Evolutionary conservation across 352 stramenopile species (phyloP), one percentile per base, ranked within the genome.

Genomic region (Achlya hypogyna): DNA sequence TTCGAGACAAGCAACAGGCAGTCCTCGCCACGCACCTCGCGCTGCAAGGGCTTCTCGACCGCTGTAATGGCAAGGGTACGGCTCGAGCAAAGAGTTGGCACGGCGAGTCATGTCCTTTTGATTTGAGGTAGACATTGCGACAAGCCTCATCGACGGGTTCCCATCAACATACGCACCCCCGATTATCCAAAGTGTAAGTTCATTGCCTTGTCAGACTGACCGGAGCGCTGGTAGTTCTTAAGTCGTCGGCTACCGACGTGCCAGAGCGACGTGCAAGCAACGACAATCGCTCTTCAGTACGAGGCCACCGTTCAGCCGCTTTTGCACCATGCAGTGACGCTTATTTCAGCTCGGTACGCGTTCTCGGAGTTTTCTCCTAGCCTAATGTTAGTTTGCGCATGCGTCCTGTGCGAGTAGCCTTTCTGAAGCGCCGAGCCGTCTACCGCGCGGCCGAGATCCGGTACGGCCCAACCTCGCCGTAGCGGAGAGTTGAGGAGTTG

Each of bases 91-190:
- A 31, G 23, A 12, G 2, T 56, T 3, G 16, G 25, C 8, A 27
- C 25, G 25, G 16, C 49, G 2, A 3, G 16, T 54, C 6, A 54
- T 16, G 29, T 16, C 34, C 34, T 12, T 10, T 12, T 27, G 8
- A 29, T 16, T 0, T 10, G 5, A 45, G 25, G 2, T 67, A 67
- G 60, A 28, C 28, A 34, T 67, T 31, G 38, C 42, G 10, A 67
- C 60, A 2, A 18, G 22, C 28, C 29, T 67, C 38, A 40, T 67
- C 25, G 60, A 67, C 27, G 42, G 42, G 4, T 67, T 45, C 27
- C 60, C 60, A 28, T 67, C 60, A 28, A 35, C 31, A 0, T 67
- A 67, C 45, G 60, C 60, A 5, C 34, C 22, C 12, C 14, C 22
- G 22, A 35, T 67, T 27, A 45, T 67, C 51, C 1, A 43, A 1